phyloP scores from a whole-genome alignment of 495 filamentous ascomycete genomes.

The Aspergillus taichungensis region DNA sequence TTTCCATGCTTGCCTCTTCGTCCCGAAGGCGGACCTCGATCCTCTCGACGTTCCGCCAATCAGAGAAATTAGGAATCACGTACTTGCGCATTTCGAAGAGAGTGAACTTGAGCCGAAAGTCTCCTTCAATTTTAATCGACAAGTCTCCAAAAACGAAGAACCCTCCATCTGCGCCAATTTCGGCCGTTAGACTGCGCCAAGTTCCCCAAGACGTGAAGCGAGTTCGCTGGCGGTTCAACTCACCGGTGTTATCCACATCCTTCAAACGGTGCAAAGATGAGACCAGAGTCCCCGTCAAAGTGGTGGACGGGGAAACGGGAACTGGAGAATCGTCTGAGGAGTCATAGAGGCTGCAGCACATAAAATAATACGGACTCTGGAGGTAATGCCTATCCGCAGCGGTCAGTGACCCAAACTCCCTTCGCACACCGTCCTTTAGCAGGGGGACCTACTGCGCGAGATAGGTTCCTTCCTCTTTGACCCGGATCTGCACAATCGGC shows the following conservation, averaged over 20 bases:
- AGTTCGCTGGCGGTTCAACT: slow-evolving; percentile 8
- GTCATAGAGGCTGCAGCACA: slow-evolving; percentile 64
- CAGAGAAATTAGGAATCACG: slow-evolving; percentile 14
- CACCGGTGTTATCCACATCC: slow-evolving; percentile 76
- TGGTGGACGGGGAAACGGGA: slow-evolving; percentile 39
- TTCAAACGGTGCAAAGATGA: slow-evolving; percentile 92
- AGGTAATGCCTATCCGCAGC: slow-evolving; percentile 50
- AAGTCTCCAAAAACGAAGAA: slow-evolving; percentile 98
- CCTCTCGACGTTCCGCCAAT: neutral
- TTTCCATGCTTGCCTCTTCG: neutral
- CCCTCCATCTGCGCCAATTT: slow-evolving; percentile 55
- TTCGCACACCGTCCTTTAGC: neutral
- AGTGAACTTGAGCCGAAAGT: slow-evolving; percentile 72
- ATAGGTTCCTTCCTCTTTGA: slow-evolving; percentile 57
- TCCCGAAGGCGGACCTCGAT: too few species aligned
- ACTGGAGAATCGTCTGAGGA: slow-evolving; percentile 51
- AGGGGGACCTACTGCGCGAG: slow-evolving; percentile 54
- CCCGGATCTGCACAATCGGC: slow-evolving; percentile 77
- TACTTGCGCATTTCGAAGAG: slow-evolving; percentile 78
- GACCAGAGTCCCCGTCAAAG: slow-evolving; percentile 71
- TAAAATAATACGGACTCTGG: slow-evolving; percentile 74
- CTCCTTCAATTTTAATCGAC: slow-evolving; percentile 74
- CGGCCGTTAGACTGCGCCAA: slow-evolving; percentile 9
- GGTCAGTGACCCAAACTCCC: neutral
- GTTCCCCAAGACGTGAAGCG: neutral